A percentile compares a stretch with the other conserved stretches of the same genome.
Conservation (phyloP, 2,329 filamentous ascomycete genomes). For the Fusarium sororula region DNA sequence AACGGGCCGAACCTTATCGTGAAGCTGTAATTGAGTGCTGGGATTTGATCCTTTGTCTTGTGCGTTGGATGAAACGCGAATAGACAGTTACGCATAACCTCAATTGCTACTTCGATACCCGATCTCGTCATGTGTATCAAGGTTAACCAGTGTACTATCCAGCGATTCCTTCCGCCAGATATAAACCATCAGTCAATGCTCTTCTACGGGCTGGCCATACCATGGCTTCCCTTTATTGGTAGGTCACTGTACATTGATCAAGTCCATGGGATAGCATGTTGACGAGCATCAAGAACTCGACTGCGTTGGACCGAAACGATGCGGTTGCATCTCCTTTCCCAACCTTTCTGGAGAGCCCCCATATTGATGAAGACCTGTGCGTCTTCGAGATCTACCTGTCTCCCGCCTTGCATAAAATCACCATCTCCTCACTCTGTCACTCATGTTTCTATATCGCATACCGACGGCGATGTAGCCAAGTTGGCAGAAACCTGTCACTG, state of each 20-base stretch:
- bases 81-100: neutral
- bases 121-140: accelerated
- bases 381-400: neutral
- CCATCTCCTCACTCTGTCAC: neutral
- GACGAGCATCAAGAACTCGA: neutral
- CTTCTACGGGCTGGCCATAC: neutral
- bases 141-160: neutral
- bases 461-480: neutral
- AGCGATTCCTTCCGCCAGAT: accelerated
- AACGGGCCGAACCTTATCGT: neutral
- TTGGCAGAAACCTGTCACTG: accelerated
- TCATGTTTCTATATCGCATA: neutral
- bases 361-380: neutral
- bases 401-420: neutral
- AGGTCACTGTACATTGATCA: neutral
- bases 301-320: neutral
- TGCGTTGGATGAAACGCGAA: neutral
- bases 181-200: neutral
- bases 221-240: no score
- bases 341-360: no score
- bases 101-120: accelerated
- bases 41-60: neutral
- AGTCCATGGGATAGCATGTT: accelerated
- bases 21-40: neutral
- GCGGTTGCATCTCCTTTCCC: neutral